These are phyloP conservation scores for Malassezia nana DNA, from an alignment of 1,284 basidiomycete genomes.

Conservation along the genomic window DNA sequence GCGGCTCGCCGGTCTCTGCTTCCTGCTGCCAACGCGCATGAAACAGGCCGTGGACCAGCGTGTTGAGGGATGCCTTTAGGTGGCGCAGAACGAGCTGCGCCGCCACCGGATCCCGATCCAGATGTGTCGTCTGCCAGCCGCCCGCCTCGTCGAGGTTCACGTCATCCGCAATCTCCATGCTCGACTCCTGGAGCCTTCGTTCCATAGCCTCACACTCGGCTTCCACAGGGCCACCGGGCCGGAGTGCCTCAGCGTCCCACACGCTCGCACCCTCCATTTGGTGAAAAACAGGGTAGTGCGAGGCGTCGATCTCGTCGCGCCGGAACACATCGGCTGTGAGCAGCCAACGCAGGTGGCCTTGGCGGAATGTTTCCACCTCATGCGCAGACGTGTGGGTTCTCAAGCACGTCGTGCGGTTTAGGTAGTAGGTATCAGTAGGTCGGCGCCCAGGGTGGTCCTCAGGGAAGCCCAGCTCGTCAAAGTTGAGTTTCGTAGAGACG, in stretches of 20 bases:
- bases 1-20: conserved; percentile 54
- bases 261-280: conserved; percentile 93
- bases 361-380: conserved; percentile 79
- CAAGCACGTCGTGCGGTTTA: conserved; percentile 80
- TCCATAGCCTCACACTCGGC: conserved; percentile 58
- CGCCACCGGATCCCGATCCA: conserved; percentile 53
- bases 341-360: conserved; percentile 71
- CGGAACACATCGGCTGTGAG: conserved; percentile 97
- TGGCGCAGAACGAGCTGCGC: conserved; percentile 63
- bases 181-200: conserved; percentile 50
- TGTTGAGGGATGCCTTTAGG: conserved; percentile 83
- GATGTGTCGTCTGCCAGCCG: conserved; percentile 68
- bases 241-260: conserved; percentile 52
- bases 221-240: conserved; percentile 49
- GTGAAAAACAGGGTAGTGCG: conserved; percentile 96
- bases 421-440: conserved; percentile 86
- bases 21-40: conserved; percentile 47
- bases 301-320: conserved; percentile 92
- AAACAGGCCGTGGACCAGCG: conserved; percentile 74
- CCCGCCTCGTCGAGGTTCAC: conserved; percentile 63
- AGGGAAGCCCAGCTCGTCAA: conserved; percentile 91
- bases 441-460: conserved; percentile 83
- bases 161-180: conserved; percentile 71
- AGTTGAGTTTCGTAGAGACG: conserved; percentile 84
- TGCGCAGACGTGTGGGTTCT: conserved; percentile 96